Evolutionary conservation across 495 filamentous ascomycete genomes (phyloP), one percentile per base, ranked within the genome.

Genomic region (Melanomma pulvis-pyrius): DNA sequence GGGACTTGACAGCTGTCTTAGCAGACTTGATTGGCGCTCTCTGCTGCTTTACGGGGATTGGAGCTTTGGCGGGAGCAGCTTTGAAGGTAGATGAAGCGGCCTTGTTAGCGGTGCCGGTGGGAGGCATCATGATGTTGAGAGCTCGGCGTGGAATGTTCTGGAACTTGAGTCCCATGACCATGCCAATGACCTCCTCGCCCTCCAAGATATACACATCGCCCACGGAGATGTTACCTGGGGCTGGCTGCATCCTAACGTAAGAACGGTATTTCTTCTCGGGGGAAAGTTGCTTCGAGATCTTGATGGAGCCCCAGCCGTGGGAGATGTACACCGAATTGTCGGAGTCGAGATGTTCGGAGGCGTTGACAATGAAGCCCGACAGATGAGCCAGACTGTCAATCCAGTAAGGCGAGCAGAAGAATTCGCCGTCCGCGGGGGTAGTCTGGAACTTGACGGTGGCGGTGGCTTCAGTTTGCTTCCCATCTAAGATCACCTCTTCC

Each of bases 341-440:
- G 0, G 77, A 77, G 60, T 83, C 81, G 17, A 78, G 60, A 5
- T 75, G 68, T 32, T 83, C 82, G 22, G 76, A 80, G 19, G 71
- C 80, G 65, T 86, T 86, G 71, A 83, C 78, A 39, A 83, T 80
- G 70, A 86, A 85, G 8, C 83, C 83, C 8, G 80, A 77, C 29
- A 83, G 67, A 63, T 86, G 83, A 28, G 69, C 71, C 6, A 84
- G 47, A 36, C 74, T 77, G 68, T 86, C 83, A 60, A 85, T 81
- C 74, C 76, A 81, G 74, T 76, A 80, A 11, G 81, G 81, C 8
- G 74, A 67, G 62, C 68, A 74, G 67, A 71, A 75, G 67, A 80
- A 82, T 19, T 75, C 72, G 50, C 79, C 79, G 52, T 81, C 78
- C 29, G 77, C 71, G 0, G 70, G 65, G 19, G 71, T 76, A 26